Percentiles rank a stretch among this genome's conserved stretches.
These are phyloP conservation scores for Rhododendron ferrugineum DNA, from an alignment of 148 eudicot genomes.

Conservation along the genomic window DNA sequence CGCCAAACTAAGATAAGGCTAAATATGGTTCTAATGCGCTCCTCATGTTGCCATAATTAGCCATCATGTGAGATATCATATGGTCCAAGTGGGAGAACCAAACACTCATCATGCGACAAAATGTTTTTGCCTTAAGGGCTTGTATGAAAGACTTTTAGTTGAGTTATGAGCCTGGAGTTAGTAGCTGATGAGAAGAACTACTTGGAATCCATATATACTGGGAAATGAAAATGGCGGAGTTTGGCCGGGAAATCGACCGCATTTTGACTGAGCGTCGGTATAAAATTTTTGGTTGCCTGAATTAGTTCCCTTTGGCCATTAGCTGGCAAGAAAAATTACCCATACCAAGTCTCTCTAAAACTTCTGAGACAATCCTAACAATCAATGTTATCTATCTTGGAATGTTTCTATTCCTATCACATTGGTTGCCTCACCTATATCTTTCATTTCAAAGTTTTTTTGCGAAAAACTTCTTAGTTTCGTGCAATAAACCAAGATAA, in stretches of 20 bases:
- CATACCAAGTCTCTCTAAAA: not conserved
- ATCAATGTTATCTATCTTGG: not conserved
- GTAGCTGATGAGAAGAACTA: not conserved
- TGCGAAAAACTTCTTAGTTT: not conserved
- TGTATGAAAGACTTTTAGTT: too few relatives aligned
- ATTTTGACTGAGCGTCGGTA: not conserved
- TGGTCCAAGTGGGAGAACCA: not conserved
- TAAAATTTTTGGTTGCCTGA: not conserved
- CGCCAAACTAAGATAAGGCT: not conserved
- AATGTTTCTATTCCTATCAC: not conserved
- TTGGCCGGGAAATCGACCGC: not conserved
- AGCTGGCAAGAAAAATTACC: not conserved
- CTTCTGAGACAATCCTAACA: not conserved
- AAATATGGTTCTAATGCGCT: not conserved
- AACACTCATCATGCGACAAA: not conserved
- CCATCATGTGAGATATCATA: not conserved
- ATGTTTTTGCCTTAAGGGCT: not conserved
- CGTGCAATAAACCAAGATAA: not conserved
- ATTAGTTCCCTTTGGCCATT: not conserved
- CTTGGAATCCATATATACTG: not conserved
- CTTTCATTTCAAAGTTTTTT: not conserved
- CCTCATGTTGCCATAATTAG: not conserved
- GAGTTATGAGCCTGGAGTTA: not conserved
- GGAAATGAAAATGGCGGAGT: not conserved
- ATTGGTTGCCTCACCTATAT: not conserved